Evolutionary conservation across 2,329 filamentous ascomycete species (phyloP).

Genomic region (Claviceps monticola): DNA sequence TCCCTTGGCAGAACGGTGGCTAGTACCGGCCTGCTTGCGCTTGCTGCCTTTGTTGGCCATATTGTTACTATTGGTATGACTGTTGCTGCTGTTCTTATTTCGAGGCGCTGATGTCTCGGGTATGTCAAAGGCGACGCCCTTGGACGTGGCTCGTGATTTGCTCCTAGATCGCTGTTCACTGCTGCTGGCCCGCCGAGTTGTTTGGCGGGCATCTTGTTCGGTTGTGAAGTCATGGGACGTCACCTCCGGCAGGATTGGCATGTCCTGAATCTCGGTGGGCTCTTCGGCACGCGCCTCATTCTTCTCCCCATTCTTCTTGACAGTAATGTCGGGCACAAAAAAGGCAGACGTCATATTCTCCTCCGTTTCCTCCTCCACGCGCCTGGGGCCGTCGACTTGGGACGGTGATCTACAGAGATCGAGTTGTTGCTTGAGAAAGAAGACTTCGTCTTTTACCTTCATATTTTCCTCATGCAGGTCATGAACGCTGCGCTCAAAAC

Average conservation of each 20-base stretch:
- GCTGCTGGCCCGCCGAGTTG: constrained; percentile 16
- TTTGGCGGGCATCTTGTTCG: constrained; percentile 14
- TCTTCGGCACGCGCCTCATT: constrained; percentile 20
- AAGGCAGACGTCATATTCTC: constrained; percentile 47
- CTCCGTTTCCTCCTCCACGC: constrained; percentile 24
- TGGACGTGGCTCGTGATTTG: constrained; percentile 11
- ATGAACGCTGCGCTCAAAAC: constrained; percentile 31
- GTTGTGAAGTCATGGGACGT: constrained; percentile 20
- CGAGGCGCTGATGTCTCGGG: constrained; percentile 20
- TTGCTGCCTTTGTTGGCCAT: constrained; percentile 30
- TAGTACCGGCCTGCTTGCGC: constrained; percentile 14
- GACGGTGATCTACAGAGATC: constrained; percentile 26
- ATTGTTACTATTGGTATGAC: constrained; percentile 12
- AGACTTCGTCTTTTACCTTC: constrained; percentile 33
- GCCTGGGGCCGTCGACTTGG: constrained; percentile 22
- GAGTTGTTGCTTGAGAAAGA: constrained; percentile 30
- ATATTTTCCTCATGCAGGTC: constrained; percentile 32
- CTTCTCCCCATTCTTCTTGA: constrained; percentile 30
- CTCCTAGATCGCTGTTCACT: constrained; percentile 15
- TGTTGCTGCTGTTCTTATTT: constrained; percentile 10
- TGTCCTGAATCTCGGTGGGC: constrained; percentile 18
- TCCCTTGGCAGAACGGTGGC: not conserved
- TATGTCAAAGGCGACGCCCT: constrained; percentile 26
- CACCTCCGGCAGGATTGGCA: constrained; percentile 16
- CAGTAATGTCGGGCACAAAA: constrained; percentile 44